phyloP scores from a whole-genome alignment of 768 basidiomycete genomes.

The Serendipita sp. region DNA sequence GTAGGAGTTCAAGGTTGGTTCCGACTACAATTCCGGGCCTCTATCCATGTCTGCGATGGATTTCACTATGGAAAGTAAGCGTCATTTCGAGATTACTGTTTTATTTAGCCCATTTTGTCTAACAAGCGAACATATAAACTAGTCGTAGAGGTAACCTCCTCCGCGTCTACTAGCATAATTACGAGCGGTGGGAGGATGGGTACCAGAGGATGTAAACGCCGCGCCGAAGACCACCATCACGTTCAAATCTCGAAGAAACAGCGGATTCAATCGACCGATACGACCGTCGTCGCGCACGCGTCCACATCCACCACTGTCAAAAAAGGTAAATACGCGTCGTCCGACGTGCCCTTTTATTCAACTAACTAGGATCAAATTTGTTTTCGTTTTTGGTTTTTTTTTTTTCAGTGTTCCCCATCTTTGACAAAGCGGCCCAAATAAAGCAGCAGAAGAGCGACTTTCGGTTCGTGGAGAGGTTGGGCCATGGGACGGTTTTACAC shows the following conservation, averaged over 20 bases:
- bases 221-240: conserved; percentile 1
- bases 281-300: neutral
- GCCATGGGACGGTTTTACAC: neutral
- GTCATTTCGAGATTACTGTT: neutral
- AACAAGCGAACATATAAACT: neutral
- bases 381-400: too few relatives aligned
- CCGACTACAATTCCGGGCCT: neutral
- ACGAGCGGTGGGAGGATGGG: too few relatives aligned
- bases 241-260: neutral
- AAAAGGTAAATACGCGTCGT: too few relatives aligned
- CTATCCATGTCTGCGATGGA: neutral
- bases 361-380: too few relatives aligned
- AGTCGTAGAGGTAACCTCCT: neutral
- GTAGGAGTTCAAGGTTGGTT: neutral
- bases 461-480: neutral
- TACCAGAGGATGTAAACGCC: neutral
- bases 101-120: neutral
- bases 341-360: too few relatives aligned
- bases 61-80: neutral
- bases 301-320: neutral
- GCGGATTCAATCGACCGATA: neutral
- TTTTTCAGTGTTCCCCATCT: neutral
- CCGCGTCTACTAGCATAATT: neutral
- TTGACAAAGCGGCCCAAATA: neutral
- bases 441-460: neutral